These are phyloP conservation scores for Trypanosomatidae sp. DNA, from an alignment of 208 protist genomes.

Conservation along the genomic window DNA sequence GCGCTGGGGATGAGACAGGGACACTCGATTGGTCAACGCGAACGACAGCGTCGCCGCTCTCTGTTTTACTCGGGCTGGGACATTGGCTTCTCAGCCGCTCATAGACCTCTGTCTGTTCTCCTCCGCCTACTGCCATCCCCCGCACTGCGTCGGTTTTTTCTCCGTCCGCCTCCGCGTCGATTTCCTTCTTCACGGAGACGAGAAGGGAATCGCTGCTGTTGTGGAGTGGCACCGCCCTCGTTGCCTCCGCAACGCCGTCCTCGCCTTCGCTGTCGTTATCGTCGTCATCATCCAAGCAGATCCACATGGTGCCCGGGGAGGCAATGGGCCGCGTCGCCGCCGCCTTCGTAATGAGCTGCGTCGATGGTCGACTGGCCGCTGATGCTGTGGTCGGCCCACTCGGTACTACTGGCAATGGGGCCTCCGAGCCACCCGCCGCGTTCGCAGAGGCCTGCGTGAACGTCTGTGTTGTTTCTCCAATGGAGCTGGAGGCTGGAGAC, in stretches of 20 bases:
- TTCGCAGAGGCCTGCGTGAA: constrained; percentile 5
- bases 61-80: not conserved
- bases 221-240: not conserved
- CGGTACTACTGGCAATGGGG: not conserved
- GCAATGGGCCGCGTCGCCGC: constrained; percentile 53
- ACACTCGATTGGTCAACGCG: not conserved
- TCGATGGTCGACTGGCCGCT: constrained; percentile 33
- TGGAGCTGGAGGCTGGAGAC: not conserved
- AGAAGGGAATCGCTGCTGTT: not conserved
- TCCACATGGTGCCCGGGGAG: constrained; percentile 73
- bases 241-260: not conserved
- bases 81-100: not conserved
- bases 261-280: constrained; percentile 28
- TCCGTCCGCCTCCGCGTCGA: constrained; percentile 5
- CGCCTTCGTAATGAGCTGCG: constrained; percentile 51
- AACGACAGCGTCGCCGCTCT: not conserved
- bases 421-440: not conserved
- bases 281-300: constrained; percentile 74
- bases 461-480: constrained; percentile 8
- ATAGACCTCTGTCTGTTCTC: not conserved
- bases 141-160: not conserved
- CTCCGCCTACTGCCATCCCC: not conserved
- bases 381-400: not conserved
- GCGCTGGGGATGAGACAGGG: not conserved
- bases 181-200: constrained; percentile 6